Percentiles rank a stretch among this genome's conserved stretches.
These are phyloP conservation scores for Cladobotryum protrusum DNA, from an alignment of 2,329 filamentous ascomycete genomes.

Conservation along the genomic window DNA sequence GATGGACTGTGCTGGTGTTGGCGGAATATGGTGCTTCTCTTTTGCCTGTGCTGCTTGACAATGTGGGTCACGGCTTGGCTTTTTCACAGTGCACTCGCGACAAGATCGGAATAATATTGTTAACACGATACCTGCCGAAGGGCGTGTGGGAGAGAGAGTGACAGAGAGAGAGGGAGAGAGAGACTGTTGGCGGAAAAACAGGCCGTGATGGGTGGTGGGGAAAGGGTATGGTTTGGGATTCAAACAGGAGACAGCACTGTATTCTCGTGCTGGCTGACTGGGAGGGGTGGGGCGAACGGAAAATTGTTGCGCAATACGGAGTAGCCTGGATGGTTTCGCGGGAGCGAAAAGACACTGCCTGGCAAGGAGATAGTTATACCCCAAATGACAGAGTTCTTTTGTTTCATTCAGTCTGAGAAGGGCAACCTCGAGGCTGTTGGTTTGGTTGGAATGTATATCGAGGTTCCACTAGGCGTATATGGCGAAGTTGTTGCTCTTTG, in stretches of 20 bases:
- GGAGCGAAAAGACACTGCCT: constrained; percentile 8
- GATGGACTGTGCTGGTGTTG: constrained; percentile 12
- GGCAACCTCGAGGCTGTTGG: too few species aligned
- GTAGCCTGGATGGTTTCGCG: constrained; percentile 3
- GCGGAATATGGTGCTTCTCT: constrained; percentile 6
- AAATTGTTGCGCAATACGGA: not conserved
- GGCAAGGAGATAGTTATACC: constrained; percentile 12
- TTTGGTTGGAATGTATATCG: too few species aligned
- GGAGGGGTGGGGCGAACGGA: not conserved
- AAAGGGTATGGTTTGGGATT: not conserved
- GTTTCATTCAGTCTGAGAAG: not conserved
- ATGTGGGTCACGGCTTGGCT: constrained; percentile 1
- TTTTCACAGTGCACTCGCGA: not conserved
- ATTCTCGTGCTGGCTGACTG: not conserved
- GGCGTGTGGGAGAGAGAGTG: not conserved
- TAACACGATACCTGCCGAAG: not conserved
- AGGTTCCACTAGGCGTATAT: too few species aligned
- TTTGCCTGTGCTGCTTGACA: constrained; percentile 7
- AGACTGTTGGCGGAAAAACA: not conserved
- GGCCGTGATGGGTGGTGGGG: not conserved
- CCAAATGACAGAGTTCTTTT: constrained; percentile 5
- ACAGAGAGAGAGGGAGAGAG: not conserved
- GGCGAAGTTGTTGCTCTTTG: too few species aligned
- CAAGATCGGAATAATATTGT: constrained; percentile 5
- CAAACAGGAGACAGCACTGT: not conserved